Conservation (phyloP, 164 flowering plant genomes). For the Santalum album region DNA sequence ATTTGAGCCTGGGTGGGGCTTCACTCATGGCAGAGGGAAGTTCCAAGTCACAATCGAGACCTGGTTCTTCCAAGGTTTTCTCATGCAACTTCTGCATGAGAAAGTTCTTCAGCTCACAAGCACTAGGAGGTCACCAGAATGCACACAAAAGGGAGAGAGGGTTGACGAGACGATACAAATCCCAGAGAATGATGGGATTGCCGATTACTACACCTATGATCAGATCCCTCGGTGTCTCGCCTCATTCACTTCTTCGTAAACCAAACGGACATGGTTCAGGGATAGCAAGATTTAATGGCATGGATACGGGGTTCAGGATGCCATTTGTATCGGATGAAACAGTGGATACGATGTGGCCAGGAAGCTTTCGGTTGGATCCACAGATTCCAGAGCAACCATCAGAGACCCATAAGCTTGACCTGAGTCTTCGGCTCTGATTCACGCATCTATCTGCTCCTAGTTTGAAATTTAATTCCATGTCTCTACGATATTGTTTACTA, state of each 20-base stretch:
- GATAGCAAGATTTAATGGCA: slow-evolving; percentile 33
- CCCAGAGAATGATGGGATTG: slow-evolving; percentile 40
- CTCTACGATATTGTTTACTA: not conserved
- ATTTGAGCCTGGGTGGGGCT: slow-evolving; percentile 48
- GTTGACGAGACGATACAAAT: slow-evolving; percentile 47
- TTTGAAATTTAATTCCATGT: not conserved
- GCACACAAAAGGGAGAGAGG: slow-evolving; percentile 94
- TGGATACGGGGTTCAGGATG: slow-evolving; percentile 22
- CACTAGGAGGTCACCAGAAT: slow-evolving; percentile 89
- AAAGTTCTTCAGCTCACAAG: slow-evolving; percentile 86
- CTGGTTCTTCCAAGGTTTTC: slow-evolving; percentile 43
- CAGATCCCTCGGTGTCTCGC: slow-evolving; percentile 52
- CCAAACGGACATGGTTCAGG: slow-evolving; percentile 26
- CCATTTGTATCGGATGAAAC: slow-evolving; percentile 31
- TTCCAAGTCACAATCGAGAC: slow-evolving; percentile 21
- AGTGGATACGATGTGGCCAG: slow-evolving; percentile 51
- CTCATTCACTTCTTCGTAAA: slow-evolving; percentile 63
- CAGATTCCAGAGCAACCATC: slow-evolving; percentile 24
- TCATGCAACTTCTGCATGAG: slow-evolving; percentile 88
- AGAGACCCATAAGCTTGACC: slow-evolving; percentile 37
- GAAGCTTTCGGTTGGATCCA: slow-evolving; percentile 49
- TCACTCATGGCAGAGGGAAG: slow-evolving; percentile 15
- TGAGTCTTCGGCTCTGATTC: slow-evolving; percentile 48
- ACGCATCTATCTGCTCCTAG: slow-evolving; percentile 4
- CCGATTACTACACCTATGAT: slow-evolving; percentile 18